Evolutionary conservation across 2,329 filamentous ascomycete species (phyloP).

Genomic region (Aspergillus sp.): DNA sequence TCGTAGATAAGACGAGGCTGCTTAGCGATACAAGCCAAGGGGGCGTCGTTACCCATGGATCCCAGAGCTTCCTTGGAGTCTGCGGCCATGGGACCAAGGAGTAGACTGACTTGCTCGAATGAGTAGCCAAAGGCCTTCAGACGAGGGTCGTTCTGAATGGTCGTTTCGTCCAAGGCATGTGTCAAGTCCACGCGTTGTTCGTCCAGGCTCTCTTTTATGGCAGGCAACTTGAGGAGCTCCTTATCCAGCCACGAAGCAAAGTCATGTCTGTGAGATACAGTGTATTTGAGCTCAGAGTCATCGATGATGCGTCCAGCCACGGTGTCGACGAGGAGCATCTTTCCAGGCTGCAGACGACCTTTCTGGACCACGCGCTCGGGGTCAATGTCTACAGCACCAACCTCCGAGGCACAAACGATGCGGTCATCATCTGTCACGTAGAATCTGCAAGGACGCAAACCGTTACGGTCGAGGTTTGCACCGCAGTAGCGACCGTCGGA

Average conservation of each 20-base stretch:
- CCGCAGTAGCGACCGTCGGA: constrained; percentile 95
- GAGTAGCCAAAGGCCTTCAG: constrained; percentile 91
- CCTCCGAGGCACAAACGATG: constrained; percentile 95
- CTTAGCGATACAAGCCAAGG: constrained; percentile 85
- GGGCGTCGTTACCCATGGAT: constrained; percentile 97
- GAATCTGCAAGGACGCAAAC: constrained; percentile 91
- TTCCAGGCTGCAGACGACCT: constrained; percentile 87
- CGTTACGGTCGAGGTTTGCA: constrained; percentile 94
- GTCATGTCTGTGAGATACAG: constrained; percentile 81
- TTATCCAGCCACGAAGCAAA: constrained; percentile 87
- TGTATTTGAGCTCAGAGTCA: constrained; percentile 85
- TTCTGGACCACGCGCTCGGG: constrained; percentile 90
- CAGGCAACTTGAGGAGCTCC: constrained; percentile 78
- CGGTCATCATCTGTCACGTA: constrained; percentile 96
- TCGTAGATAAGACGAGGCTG: constrained; percentile 88
- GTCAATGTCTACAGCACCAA: constrained; percentile 88
- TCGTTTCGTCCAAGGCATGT: constrained; percentile 66
- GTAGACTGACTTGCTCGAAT: constrained; percentile 87
- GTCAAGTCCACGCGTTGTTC: constrained; percentile 63
- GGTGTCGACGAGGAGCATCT: constrained; percentile 95
- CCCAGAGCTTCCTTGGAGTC: constrained; percentile 96
- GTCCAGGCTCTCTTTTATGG: constrained; percentile 65
- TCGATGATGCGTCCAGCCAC: constrained; percentile 90
- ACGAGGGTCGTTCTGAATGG: constrained; percentile 80
- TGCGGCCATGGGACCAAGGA: constrained; percentile 92